Base-by-base conservation (phyloP, 2,329 filamentous ascomycete genomes). In the Pestalotiopsis sp. region DNA sequence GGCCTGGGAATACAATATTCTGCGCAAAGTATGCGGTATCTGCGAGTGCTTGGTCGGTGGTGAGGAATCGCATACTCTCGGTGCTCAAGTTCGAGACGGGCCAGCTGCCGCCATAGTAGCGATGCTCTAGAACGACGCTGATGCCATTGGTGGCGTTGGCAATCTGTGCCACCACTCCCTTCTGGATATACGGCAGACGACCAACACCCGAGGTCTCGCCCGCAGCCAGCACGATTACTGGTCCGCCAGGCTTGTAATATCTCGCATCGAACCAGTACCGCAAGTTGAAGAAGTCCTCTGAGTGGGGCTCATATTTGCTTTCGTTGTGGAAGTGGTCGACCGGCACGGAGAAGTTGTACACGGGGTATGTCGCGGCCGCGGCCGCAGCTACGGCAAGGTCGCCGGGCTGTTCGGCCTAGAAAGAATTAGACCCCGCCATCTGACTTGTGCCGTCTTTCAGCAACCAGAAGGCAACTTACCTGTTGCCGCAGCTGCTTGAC, bases 301-400 rank as follows among this genome's bases (percentile, higher is more conserved):
- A 89, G 78, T 97, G 93, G 45, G 94, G 93, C 78, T 91, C 92
- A 76, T 97, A 97, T 63, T 85, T 83, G 2, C 89, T 87, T 67
- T 94, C 91, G 75, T 95, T 93, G 80, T 92, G 92, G 81, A 96
- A 97, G 77, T 96, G 93, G 78, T 97, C 93, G 41, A 97, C 83
- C 17, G 87, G 87, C 3, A 87, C 85, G 17, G 77, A 76, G 45
- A 85, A 74, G 65, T 79, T 82, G 74, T 81, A 78, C 5, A 78
- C 80, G 9, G 80, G 80, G 70, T 83, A 85, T 14, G 63, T 66
- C 14, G 52, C 52, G 7, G 65, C 65, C 23, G 39, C 23, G 11
- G n/a, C 64, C 12, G n/a, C 52, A 31, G 20, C n/a, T 27, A 58
- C 45, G 39, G 41, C 31, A 17, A 66, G 17, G 25, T 17, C 49